These are phyloP conservation scores for Pseudogymnoascus sp. DNA, from an alignment of 2,329 filamentous ascomycete genomes.

Conservation along the genomic window DNA sequence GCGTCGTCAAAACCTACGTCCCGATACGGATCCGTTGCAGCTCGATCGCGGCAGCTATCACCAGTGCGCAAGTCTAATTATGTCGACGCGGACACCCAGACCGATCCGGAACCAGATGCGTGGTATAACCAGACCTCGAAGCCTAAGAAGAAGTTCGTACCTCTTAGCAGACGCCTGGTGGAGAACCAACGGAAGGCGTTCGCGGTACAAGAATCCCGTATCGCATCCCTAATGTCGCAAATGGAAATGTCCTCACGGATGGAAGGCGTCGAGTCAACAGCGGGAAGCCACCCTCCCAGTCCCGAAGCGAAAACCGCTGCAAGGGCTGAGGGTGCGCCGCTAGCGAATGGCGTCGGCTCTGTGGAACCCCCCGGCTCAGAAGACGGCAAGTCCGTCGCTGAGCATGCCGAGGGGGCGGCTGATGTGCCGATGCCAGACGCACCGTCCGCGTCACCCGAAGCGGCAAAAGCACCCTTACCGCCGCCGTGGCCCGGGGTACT, in stretches of 20 bases:
- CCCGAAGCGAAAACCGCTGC: conserved; percentile 18
- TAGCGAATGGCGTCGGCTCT: background rate
- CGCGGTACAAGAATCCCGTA: conserved; percentile 15
- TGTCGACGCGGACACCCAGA: conserved; percentile 25
- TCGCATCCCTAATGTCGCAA: background rate
- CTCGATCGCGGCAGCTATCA: conserved; percentile 22
- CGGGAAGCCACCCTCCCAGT: conserved; percentile 12
- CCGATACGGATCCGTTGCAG: conserved; percentile 15
- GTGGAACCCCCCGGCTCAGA: background rate
- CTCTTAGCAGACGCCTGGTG: conserved; percentile 26
- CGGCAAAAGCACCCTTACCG: conserved; percentile 26
- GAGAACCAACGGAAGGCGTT: conserved; percentile 24
- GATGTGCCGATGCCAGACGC: conserved; percentile 26
- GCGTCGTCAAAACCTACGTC: conserved; percentile 19
- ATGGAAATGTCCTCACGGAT: conserved; percentile 14
- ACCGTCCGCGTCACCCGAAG: conserved; percentile 17
- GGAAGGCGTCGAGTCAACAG: conserved; percentile 7
- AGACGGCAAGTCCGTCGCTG: conserved; percentile 1
- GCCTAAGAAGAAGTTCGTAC: conserved; percentile 22
- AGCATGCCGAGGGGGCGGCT: conserved; percentile 9
- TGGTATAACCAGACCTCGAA: conserved; percentile 25
- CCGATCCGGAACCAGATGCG: conserved; percentile 24
- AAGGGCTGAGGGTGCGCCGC: background rate
- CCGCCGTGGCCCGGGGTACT: conserved; percentile 23
- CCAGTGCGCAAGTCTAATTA: conserved; percentile 21